Evolutionary conservation across 1,139 yeast genomes (phyloP).

Genomic region (Debaryomyces sp.): DNA sequence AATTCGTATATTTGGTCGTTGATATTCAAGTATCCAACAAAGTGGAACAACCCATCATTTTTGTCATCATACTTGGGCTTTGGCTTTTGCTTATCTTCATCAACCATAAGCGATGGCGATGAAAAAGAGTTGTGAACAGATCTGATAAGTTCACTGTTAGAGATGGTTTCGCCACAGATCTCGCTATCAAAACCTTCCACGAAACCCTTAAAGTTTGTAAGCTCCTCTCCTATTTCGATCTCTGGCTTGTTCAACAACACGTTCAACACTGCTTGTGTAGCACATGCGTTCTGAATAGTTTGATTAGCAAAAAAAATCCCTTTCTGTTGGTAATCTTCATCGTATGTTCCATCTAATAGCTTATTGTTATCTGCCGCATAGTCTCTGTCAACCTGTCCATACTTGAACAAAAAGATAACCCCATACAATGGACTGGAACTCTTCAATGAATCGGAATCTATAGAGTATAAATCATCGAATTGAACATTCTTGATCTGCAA

Average conservation of each 20-base stretch:
- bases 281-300: conserved; percentile 72
- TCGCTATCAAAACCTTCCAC: conserved; percentile 59
- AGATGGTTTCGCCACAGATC: conserved; percentile 63
- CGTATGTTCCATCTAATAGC: conserved; percentile 52
- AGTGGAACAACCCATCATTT: conserved; percentile 63
- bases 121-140: conserved; percentile 67
- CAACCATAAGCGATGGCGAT: conserved; percentile 55
- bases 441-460: conserved; percentile 51
- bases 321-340: conserved; percentile 35
- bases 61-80: conserved; percentile 38
- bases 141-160: conserved; percentile 63
- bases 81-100: conserved; percentile 35
- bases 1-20: conserved; percentile 60
- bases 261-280: conserved; percentile 75
- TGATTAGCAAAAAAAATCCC: conserved; percentile 65
- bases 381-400: conserved; percentile 43
- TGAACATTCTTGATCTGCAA: conserved; percentile 60
- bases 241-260: conserved; percentile 47
- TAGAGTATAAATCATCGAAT: conserved; percentile 60
- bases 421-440: conserved; percentile 55
- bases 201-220: conserved; percentile 53
- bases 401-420: conserved; percentile 65
- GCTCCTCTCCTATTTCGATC: conserved; percentile 52
- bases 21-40: conserved; percentile 55
- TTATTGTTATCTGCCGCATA: conserved; percentile 27